phyloP scores from a whole-genome alignment of 108 stramenopile genomes.

The Hondaea fermentalgiana region DNA sequence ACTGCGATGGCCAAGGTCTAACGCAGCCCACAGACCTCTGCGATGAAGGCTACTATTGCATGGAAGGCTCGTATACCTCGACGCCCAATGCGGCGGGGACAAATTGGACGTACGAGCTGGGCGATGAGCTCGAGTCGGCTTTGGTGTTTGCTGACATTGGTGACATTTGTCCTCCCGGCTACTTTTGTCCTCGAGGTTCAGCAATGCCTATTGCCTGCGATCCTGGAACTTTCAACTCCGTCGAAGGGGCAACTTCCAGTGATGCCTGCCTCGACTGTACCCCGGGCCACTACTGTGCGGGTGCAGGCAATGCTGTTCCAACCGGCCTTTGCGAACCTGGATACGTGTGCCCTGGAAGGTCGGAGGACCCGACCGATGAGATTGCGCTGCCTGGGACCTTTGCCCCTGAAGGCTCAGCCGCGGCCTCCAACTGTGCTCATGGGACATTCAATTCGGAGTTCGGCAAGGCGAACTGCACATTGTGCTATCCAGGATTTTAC shows the following conservation, averaged over 20 bases:
- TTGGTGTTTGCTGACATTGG: neutral
- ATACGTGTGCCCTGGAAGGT: constrained; percentile 49
- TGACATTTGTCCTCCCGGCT: constrained; percentile 32
- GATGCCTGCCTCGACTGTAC: constrained; percentile 4
- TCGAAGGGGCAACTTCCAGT: neutral
- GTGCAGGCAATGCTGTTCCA: neutral
- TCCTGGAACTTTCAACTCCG: neutral
- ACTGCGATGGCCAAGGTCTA: constrained; percentile 42
- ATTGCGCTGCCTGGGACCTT: neutral
- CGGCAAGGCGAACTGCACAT: neutral
- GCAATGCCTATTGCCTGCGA: neutral
- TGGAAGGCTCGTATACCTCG: constrained; percentile 32
- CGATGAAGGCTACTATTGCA: constrained; percentile 47
- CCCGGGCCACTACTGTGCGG: constrained; percentile 1
- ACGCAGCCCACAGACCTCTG: constrained; percentile 35
- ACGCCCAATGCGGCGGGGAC: constrained; percentile 28
- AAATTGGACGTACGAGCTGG: neutral
- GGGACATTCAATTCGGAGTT: neutral
- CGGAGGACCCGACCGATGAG: constrained; percentile 1
- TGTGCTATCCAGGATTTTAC: constrained; percentile 9
- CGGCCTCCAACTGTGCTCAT: neutral
- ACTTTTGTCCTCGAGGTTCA: constrained; percentile 38
- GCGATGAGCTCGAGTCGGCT: neutral
- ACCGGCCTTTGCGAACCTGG: constrained; percentile 35
- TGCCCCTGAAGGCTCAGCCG: neutral